Evolutionary conservation across 176 grass and related monocot species (phyloP).

Genomic region (Phyllostachys edulis): DNA sequence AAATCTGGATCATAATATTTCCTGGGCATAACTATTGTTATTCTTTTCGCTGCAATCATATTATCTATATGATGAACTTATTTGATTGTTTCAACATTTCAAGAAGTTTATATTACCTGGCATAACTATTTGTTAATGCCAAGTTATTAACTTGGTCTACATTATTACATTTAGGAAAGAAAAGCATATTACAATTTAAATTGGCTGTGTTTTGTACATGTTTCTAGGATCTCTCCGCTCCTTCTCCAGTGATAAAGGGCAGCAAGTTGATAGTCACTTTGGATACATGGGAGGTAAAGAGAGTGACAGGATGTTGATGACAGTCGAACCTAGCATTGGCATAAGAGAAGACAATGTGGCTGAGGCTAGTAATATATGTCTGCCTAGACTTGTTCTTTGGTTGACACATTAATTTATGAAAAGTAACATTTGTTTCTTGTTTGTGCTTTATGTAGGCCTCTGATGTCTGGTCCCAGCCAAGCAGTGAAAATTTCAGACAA

Average conservation of each 20-base stretch:
- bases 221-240: slow-evolving; percentile 66
- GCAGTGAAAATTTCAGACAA: slow-evolving; percentile 67
- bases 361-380: slow-evolving; percentile 69
- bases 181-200: slow-evolving; percentile 8
- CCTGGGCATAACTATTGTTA: background rate
- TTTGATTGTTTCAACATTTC: background rate
- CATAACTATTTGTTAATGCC: background rate
- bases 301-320: slow-evolving; percentile 68
- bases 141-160: slow-evolving; percentile 8
- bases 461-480: slow-evolving; percentile 74
- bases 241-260: slow-evolving; percentile 48
- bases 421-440: slow-evolving; percentile 23
- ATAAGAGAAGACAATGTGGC: slow-evolving; percentile 38
- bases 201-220: slow-evolving; percentile 16
- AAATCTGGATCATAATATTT: slow-evolving; percentile 17
- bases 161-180: background rate
- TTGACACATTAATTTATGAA: slow-evolving; percentile 10
- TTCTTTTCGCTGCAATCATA: background rate
- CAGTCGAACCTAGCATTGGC: slow-evolving; percentile 48
- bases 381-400: slow-evolving; percentile 19
- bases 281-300: slow-evolving; percentile 50
- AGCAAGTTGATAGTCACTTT: slow-evolving; percentile 37
- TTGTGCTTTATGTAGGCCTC: slow-evolving; percentile 52
- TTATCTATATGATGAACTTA: slow-evolving; percentile 10
- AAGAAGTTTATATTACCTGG: slow-evolving; percentile 4